These are phyloP conservation scores for Kandelia obovata DNA, from an alignment of 345 rosid species.

Conservation along the genomic window DNA sequence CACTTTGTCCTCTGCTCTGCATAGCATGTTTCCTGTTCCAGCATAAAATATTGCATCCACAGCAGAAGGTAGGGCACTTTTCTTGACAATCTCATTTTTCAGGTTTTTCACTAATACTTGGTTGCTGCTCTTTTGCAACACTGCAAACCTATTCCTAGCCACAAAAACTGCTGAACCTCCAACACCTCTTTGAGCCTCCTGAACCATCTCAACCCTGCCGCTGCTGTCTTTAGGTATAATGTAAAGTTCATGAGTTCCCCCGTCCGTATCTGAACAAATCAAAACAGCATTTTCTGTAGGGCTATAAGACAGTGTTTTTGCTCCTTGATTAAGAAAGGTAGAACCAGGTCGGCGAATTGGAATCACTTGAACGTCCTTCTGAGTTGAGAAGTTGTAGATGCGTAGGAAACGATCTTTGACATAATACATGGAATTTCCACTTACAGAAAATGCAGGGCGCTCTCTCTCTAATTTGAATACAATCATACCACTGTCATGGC, in stretches of 20 bases:
- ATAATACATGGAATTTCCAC: conserved; percentile 70
- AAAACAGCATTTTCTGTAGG: conserved; percentile 87
- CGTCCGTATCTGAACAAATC: conserved; percentile 83
- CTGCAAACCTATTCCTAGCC: conserved; percentile 82
- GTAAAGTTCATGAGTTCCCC: conserved; percentile 84
- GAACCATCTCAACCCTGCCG: conserved; percentile 63
- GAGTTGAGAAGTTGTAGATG: conserved; percentile 64
- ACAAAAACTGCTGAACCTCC: conserved; percentile 84
- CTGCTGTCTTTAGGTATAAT: conserved; percentile 70
- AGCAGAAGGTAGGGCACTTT: conserved; percentile 56
- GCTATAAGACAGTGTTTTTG: conserved; percentile 83
- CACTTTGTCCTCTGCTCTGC: conserved; percentile 83
- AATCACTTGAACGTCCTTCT: conserved; percentile 67
- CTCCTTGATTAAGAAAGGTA: conserved; percentile 73
- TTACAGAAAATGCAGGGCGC: conserved; percentile 84
- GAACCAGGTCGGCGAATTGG: conserved; percentile 84
- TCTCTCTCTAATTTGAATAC: conserved; percentile 97
- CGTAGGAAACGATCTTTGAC: conserved; percentile 77
- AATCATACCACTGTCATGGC: conserved; percentile 95
- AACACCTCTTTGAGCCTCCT: conserved; percentile 76
- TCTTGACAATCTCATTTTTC: conserved; percentile 78
- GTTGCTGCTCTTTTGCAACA: conserved; percentile 79
- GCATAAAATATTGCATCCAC: conserved; percentile 88
- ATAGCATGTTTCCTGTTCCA: conserved; percentile 81
- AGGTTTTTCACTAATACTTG: conserved; percentile 77